Evolutionary conservation across 2,329 filamentous ascomycete species (phyloP), one percentile per base, ranked within the genome.

Genomic region (Sclerotinia borealis): DNA sequence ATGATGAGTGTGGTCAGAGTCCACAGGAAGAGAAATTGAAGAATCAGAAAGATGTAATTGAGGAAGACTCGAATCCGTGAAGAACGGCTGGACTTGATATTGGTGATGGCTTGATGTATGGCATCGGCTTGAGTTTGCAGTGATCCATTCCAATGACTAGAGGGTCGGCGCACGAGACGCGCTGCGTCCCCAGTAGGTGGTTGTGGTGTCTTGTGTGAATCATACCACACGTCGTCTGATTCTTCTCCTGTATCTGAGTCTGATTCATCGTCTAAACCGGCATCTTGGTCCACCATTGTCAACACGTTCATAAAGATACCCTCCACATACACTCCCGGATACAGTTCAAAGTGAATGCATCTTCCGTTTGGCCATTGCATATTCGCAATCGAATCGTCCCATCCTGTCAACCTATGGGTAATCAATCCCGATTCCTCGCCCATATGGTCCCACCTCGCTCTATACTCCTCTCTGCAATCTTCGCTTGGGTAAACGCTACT

Each of bases 401-500:
- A 62, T 31, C 39, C 47, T 7, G 52, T 47, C 41, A 62, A 48
- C n/a, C 60, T 37, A 22, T 62, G 50, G 10, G 41, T 9, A 39
- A 62, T 37, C 13, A 48, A 48, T 17, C 39, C 31, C 27, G 37
- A 37, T n/a, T 58, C 60, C 29, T 48, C 60, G 1, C 60, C 60
- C 60, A 62, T 56, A 17, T 56, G 29, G 9, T 62, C 51, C 60
- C 60, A 62, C 47, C 60, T 56, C 27, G n/a, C 6, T 19, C 25
- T 39, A 25, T 62, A 62, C 34, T 62, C 60, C 17, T 62, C 60
- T 19, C 34, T 56, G 31, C 43, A 55, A 29, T 58, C 34, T 5
- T 37, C 9, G 15, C 7, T 29, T 15, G 60, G 60, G 25, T 47
- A 62, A 17, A 62, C 60, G 36, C 60, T 62, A 31, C 51, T 62